Conservation (phyloP, 164 flowering plant genomes). For the Taxillus chinensis region DNA sequence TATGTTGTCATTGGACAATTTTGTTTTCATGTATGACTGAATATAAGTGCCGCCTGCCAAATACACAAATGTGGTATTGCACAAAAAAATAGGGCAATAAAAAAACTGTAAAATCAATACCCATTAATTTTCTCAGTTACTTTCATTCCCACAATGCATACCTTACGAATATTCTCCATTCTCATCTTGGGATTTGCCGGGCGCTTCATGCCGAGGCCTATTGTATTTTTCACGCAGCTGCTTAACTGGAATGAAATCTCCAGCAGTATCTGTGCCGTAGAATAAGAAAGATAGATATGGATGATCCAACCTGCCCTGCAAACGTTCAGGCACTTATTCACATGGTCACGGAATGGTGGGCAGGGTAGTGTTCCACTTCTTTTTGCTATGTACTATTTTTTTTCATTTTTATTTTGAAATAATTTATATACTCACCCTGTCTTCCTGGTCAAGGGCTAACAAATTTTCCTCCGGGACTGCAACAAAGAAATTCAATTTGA, state of each 20-base stretch:
- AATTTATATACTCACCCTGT: conserved; percentile 33
- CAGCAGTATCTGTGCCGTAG: conserved; percentile 76
- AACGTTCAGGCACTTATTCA: not conserved
- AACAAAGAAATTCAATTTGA: conserved; percentile 5
- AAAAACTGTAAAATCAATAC: no score
- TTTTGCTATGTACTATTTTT: no score
- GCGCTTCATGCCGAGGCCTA: conserved; percentile 79
- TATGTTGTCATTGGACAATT: no score
- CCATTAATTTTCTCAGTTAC: no score
- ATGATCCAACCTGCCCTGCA: conserved; percentile 83
- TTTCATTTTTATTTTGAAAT: not conserved
- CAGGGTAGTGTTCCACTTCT: no score
- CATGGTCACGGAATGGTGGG: no score
- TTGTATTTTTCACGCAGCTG: conserved; percentile 85
- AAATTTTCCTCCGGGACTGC: conserved; percentile 93
- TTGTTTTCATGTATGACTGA: no score
- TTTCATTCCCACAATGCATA: no score
- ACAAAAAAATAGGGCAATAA: no score
- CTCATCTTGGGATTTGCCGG: conserved; percentile 43
- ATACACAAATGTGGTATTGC: no score
- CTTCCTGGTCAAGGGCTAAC: conserved; percentile 54
- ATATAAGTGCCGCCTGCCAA: no score
- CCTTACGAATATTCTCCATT: conserved; percentile 1
- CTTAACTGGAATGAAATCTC: conserved; percentile 86
- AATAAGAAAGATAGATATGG: conserved; percentile 82